phyloP scores from a whole-genome alignment of 2,329 filamentous ascomycete genomes.

The Alternaria sp. region DNA sequence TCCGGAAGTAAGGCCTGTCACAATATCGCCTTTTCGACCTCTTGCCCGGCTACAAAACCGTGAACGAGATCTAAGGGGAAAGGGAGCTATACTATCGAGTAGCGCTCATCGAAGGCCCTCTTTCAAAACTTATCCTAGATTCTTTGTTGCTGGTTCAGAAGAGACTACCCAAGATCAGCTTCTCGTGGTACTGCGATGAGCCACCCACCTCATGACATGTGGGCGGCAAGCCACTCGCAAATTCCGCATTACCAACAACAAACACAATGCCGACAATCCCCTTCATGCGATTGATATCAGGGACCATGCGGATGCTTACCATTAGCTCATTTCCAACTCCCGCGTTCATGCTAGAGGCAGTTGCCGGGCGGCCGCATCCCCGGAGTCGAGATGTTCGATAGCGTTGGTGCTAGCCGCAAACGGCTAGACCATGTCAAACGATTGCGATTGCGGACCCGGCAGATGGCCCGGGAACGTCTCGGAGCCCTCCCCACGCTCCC shows the following conservation, averaged over 20 bases:
- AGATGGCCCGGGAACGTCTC: background rate
- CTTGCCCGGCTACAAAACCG: background rate
- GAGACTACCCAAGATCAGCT: background rate
- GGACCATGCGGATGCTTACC: background rate
- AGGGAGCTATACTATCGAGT: background rate
- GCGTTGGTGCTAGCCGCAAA: background rate
- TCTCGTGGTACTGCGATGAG: background rate
- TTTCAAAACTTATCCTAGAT: background rate
- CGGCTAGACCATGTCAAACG: background rate
- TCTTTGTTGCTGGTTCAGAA: background rate
- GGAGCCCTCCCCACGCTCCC: background rate
- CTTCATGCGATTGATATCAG: background rate
- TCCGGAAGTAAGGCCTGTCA: background rate
- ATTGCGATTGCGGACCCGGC: background rate
- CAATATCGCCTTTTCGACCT: background rate
- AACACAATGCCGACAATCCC: background rate
- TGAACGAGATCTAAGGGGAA: background rate
- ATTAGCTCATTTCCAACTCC: background rate
- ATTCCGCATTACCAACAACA: background rate
- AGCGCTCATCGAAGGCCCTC: background rate
- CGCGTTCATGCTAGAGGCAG: background rate
- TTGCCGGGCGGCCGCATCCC: background rate
- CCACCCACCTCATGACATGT: background rate
- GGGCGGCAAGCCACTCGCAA: background rate
- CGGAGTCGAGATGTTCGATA: background rate